phyloP scores from a whole-genome alignment of 2,329 filamentous ascomycete species.

The Cladobotryum mycophilum region DNA sequence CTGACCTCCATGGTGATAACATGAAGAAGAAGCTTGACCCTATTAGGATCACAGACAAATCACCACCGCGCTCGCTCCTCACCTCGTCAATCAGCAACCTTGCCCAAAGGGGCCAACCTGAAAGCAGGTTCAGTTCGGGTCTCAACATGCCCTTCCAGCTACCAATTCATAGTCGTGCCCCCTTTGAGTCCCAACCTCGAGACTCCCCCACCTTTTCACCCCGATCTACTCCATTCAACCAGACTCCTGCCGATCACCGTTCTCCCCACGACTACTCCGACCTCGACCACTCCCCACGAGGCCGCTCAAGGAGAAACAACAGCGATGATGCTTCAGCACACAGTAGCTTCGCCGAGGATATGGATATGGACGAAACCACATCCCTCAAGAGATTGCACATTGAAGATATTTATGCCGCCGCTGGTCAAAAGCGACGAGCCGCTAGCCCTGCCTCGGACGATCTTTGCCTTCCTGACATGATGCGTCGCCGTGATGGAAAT shows the following conservation, averaged over 20 bases:
- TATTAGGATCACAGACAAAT: conserved; percentile 36
- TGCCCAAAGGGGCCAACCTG: conserved; percentile 29
- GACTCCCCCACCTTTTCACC: conserved; percentile 45
- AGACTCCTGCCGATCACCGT: conserved; percentile 34
- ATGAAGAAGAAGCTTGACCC: conserved; percentile 53
- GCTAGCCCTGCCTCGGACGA: conserved; percentile 49
- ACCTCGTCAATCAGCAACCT: conserved; percentile 37
- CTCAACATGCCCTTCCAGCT: conserved; percentile 40
- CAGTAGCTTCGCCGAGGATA: conserved; percentile 39
- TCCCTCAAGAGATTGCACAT: conserved; percentile 46
- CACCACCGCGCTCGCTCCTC: conserved; percentile 39
- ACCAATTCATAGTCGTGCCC: conserved; percentile 32
- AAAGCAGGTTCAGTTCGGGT: conserved; percentile 35
- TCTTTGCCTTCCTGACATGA: conserved; percentile 35
- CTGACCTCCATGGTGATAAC: conserved; percentile 42
- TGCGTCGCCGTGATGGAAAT: conserved; percentile 42
- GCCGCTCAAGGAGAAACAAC: conserved; percentile 42
- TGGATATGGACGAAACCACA: conserved; percentile 46
- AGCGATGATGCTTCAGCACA: conserved; percentile 46
- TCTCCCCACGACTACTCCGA: conserved; percentile 40
- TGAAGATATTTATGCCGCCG: conserved; percentile 37
- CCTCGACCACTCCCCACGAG: conserved; percentile 41
- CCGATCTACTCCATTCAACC: conserved; percentile 36
- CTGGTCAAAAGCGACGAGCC: conserved; percentile 49
- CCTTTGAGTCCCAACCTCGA: conserved; percentile 40